Conservation (phyloP, 768 basidiomycete species). For the Boletus sp. region DNA sequence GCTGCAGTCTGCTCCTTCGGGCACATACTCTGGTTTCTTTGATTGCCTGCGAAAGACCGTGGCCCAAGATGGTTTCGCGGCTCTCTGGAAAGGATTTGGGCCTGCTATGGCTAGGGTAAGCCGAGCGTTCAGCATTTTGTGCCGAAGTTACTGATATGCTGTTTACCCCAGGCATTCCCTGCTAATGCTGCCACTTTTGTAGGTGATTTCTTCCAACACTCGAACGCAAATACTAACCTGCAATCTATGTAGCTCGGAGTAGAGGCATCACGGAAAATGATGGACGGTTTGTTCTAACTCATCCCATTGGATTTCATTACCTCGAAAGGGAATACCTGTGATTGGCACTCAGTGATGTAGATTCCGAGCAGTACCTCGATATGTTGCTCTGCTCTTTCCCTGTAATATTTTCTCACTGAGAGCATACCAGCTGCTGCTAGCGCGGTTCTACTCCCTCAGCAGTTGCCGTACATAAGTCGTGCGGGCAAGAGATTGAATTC, state of each 20-base stretch:
- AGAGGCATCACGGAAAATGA: conserved; percentile 79
- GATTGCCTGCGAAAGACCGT: conserved; percentile 94
- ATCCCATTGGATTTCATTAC: not conserved
- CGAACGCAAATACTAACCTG: not conserved
- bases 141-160: not conserved
- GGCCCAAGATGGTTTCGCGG: conserved; percentile 78
- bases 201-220: conserved; percentile 33
- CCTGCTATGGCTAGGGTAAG: conserved; percentile 92
- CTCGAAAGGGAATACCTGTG: conserved; percentile 5
- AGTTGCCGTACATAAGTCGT: not conserved
- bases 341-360: conserved; percentile 1
- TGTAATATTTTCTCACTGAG: conserved; percentile 9
- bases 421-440: not conserved
- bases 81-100: conserved; percentile 96
- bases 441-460: not conserved
- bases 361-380: conserved; percentile 5
- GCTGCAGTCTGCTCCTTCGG: conserved; percentile 93
- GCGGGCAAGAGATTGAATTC: not conserved
- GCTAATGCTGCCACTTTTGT: conserved; percentile 96
- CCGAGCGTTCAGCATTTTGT: conserved; percentile 5
- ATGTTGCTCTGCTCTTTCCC: conserved; percentile 1
- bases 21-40: conserved; percentile 92
- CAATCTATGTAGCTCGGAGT: conserved; percentile 70
- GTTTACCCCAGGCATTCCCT: conserved; percentile 78
- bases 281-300: conserved; percentile 64